Evolutionary conservation across 2,329 filamentous ascomycete species (phyloP).

Genomic region (Diaporthe vaccinii): DNA sequence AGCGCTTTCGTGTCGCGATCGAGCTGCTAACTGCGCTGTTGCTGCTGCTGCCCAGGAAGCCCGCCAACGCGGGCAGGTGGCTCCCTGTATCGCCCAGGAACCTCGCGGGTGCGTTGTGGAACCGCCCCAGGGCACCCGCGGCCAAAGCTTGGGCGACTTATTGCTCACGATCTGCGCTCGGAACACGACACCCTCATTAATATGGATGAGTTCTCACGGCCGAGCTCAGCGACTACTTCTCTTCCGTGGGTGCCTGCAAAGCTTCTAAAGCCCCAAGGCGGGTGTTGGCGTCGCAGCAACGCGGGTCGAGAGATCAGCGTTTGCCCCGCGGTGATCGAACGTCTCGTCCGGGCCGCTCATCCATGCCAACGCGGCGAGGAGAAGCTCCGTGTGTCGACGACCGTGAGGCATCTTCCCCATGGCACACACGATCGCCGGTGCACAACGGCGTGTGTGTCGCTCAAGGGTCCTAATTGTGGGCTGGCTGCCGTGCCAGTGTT

Average conservation of each 20-base stretch:
- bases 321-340: conserved; percentile 20
- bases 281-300: neutral
- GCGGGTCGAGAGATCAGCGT: conserved; percentile 6
- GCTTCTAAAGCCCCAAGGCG: neutral
- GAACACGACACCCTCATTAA: neutral
- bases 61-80: neutral
- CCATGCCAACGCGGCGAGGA: conserved; percentile 26
- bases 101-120: neutral
- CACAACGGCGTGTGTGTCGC: neutral
- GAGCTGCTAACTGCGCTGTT: neutral
- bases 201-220: neutral
- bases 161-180: neutral
- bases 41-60: neutral
- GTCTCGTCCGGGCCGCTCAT: conserved; percentile 19
- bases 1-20: too few relatives aligned
- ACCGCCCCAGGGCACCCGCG: neutral
- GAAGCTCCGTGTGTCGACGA: conserved; percentile 10
- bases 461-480: neutral
- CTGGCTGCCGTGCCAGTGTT: neutral
- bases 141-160: neutral
- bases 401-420: neutral
- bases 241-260: neutral
- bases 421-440: neutral
- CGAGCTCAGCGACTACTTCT: neutral
- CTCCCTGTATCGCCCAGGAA: neutral